A percentile compares a stretch with the other conserved stretches of the same genome.
Conservation (phyloP, 2,329 filamentous ascomycete genomes). For the Exserohilum turcica region DNA sequence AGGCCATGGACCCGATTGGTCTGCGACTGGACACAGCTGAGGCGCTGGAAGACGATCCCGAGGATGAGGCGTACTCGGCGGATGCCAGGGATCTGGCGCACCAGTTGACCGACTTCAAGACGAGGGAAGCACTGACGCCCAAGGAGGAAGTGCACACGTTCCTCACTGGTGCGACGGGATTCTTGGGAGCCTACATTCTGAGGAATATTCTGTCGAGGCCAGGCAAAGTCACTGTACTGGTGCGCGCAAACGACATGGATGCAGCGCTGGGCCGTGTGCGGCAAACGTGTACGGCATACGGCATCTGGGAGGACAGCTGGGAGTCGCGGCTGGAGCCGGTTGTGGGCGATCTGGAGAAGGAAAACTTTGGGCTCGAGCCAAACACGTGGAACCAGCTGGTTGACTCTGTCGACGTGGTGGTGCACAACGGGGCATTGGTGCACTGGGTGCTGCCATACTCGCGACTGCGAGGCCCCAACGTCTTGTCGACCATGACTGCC, state of each 20-base stretch:
- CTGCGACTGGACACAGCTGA: constrained; percentile 50
- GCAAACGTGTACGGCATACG: constrained; percentile 74
- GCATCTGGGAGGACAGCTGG: constrained; percentile 78
- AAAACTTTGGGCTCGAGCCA: constrained; percentile 72
- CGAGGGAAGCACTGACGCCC: constrained; percentile 48
- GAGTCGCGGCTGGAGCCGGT: constrained; percentile 67
- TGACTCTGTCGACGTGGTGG: constrained; percentile 68
- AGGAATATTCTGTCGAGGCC: constrained; percentile 72
- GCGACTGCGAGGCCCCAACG: constrained; percentile 73
- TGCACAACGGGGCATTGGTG: constrained; percentile 74
- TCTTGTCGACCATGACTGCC: constrained; percentile 77
- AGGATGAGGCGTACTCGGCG: constrained; percentile 59
- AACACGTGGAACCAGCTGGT: constrained; percentile 68
- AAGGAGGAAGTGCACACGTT: constrained; percentile 66
- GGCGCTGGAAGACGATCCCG: constrained; percentile 52
- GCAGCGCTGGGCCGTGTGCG: constrained; percentile 68
- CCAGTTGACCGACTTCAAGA: constrained; percentile 51
- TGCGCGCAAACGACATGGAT: constrained; percentile 68
- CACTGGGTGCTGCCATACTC: constrained; percentile 84
- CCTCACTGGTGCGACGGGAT: constrained; percentile 88
- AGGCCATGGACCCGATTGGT: constrained; percentile 55
- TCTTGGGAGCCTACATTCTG: constrained; percentile 81
- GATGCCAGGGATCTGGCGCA: constrained; percentile 59
- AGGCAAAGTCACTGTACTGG: constrained; percentile 72
- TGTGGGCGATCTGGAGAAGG: constrained; percentile 73